Conservation (phyloP, 2,329 filamentous ascomycete species). For the Chaetoscypha palmicola region DNA sequence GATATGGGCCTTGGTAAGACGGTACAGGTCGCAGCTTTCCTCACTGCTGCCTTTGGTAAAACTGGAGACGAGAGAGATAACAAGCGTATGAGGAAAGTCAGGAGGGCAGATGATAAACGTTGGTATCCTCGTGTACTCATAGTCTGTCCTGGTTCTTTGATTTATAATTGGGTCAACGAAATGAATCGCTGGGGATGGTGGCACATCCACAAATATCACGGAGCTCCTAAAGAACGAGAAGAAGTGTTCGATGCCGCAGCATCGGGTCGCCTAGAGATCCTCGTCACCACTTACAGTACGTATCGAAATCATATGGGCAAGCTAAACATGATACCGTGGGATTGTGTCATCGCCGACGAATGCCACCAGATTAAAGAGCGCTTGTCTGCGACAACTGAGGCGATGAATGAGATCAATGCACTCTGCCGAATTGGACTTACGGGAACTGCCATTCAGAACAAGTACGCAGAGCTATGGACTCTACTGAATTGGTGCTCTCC, state of each 20-base stretch:
- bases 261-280: slow-evolving; percentile 74
- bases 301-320: slow-evolving; percentile 69
- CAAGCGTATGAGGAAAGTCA: slow-evolving; percentile 82
- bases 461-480: slow-evolving; percentile 95
- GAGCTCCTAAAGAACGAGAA: slow-evolving; percentile 58
- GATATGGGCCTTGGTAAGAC: slow-evolving; percentile 99
- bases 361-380: slow-evolving; percentile 84
- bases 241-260: slow-evolving; percentile 65
- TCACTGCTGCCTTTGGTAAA: slow-evolving; percentile 90
- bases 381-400: slow-evolving; percentile 67
- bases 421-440: slow-evolving; percentile 90
- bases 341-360: slow-evolving; percentile 90
- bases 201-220: slow-evolving; percentile 79
- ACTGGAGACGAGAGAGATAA: slow-evolving; percentile 79
- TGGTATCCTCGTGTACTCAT: slow-evolving; percentile 86
- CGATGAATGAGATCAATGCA: slow-evolving; percentile 85
- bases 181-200: slow-evolving; percentile 92
- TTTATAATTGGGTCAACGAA: slow-evolving; percentile 87
- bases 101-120: slow-evolving; percentile 45
- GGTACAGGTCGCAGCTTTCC: slow-evolving; percentile 87
- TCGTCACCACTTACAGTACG: slow-evolving; percentile 91
- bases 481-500: slow-evolving; percentile 95
- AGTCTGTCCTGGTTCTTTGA: slow-evolving; percentile 80
- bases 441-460: slow-evolving; percentile 95
- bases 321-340: slow-evolving; percentile 85